Base-by-base conservation (phyloP, 2,329 filamentous ascomycete genomes). In the Colletotrichum abscissum region DNA sequence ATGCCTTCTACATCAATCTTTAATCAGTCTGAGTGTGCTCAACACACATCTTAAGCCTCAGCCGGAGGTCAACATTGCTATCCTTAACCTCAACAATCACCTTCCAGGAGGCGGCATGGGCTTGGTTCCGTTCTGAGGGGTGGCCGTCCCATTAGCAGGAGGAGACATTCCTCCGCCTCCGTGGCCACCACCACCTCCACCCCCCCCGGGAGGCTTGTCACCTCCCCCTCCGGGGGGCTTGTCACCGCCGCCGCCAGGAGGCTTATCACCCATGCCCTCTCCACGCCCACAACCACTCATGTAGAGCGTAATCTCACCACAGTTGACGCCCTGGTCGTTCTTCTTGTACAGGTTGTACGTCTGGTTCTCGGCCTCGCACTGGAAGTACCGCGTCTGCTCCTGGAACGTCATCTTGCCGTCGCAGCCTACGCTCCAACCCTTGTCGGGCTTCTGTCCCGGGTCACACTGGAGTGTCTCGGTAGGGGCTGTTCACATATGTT, bases 381-480 rank as follows among this genome's bases (percentile, higher is more conserved):
- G 87, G 77, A 88, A 90, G 80, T 93, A 93, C 33, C 82, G 81
- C 3, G 83, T 80, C 76, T 83, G 86, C 58, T 86, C 87, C 38
- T 89, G 82, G 80, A 87, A 89, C 2, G 83, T 83, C 24, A 93
- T 78, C 7, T 80, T 77, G 42, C 91, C 90, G 72, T 88, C 81
- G 30, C 86, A 87, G 58, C 81, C 84, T 71, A 92, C 84, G 8
- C 84, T 82, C 81, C 92, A 93, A 35, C 90, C 91, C 38, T 84
- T 78, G 28, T 84, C 86, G 11, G 88, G 86, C 16, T 78, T 75
- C 14, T 87, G 87, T 59, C 88, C 87, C 24, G 78, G 75, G 75
- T 93, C 91, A 76, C 92, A 92, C 78, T 92, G 90, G 72, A 90
- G 88, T 60, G 91, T 88, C 33, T 85, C 86, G 1, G 89, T 90